A percentile compares a stretch with the other conserved stretches of the same genome.
Evolutionary conservation across 1,284 basidiomycete species (phyloP).

Genomic region (Tilletia indica): DNA sequence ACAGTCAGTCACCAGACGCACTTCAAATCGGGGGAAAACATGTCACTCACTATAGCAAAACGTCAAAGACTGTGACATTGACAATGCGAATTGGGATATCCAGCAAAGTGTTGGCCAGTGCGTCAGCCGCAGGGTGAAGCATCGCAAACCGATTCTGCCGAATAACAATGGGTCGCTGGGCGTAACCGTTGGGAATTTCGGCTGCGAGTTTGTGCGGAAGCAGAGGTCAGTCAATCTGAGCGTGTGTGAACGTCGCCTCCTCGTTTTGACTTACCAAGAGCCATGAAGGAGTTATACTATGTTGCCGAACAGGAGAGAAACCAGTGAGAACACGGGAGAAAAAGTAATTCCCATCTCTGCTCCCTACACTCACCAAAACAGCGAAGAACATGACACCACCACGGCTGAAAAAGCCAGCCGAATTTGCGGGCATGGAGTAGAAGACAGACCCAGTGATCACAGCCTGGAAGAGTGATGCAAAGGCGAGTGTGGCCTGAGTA

Average conservation of each 20-base stretch:
- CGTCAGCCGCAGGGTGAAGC: conserved; percentile 42
- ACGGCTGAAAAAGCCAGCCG: conserved; percentile 72
- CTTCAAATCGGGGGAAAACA: neutral
- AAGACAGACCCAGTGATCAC: conserved; percentile 77
- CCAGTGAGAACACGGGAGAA: too few relatives aligned
- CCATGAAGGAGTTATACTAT: conserved; percentile 60
- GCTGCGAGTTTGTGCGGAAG: conserved; percentile 1
- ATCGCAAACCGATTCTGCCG: conserved; percentile 44
- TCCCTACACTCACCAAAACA: conserved; percentile 5
- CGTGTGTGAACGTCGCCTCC: neutral
- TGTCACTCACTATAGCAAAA: conserved; percentile 35
- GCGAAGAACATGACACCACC: conserved; percentile 63
- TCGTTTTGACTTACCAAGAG: conserved; percentile 37
- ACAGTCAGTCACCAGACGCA: neutral
- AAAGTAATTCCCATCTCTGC: too few relatives aligned
- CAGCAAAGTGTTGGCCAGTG: conserved; percentile 38
- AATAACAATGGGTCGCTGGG: conserved; percentile 46
- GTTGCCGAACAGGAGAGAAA: conserved; percentile 30
- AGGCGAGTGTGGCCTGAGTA: conserved; percentile 53
- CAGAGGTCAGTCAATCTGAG: neutral
- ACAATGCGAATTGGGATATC: conserved; percentile 44
- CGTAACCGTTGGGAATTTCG: conserved; percentile 41
- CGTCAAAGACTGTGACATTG: conserved; percentile 32
- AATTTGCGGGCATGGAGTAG: conserved; percentile 65
- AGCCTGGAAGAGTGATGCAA: conserved; percentile 60